Evolutionary conservation across 768 basidiomycete species (phyloP), one percentile per base, ranked within the genome.

Genomic region (Tulasnella sp.): DNA sequence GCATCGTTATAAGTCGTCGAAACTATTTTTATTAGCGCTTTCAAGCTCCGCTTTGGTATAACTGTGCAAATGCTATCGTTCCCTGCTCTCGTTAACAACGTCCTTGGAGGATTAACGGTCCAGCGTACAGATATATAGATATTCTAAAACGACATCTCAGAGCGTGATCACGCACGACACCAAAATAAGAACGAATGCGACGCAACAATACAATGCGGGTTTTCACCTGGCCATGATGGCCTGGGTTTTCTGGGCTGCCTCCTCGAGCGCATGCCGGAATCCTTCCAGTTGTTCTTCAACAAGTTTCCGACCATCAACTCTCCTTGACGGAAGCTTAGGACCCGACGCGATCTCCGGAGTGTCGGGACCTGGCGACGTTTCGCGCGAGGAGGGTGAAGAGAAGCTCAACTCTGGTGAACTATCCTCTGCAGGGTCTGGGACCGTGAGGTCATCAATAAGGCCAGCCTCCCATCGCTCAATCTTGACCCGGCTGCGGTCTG

Each of bases 391-490:
- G 39, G 76, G 38, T 44, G 62, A 68, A 34, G 86, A 85, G 36
- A 83, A 75, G 34, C 85, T 81, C 39, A 82, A 82, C 80, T 77
- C 85, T 82, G 76, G 81, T 48, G 77, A 80, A n/a, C 48, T 52
- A 79, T 80, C 84, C 68, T 85, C 85, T 27, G 86, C 86, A 16
- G 86, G 87, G 38, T 89, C 89, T 79, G 85, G 84, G 34, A 42
- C 24, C 31, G 78, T 72, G 27, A 72, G 34, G 88, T 84, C 1
- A 90, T 93, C 10, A 44, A 71, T 36, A 56, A 76, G 56, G 18
- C 79, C 81, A 16, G 89, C 88, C 83, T 96, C 94, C 95, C 95
- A 95, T 84, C 87, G 88, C 84, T 94, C 93, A 78, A 96, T 94
- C 84, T 87, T 89, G 80, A 88, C 83, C 44, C 92, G 89, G 83